Conservation (phyloP, 306 rosid species). For the Castanopsis chinensis region DNA sequence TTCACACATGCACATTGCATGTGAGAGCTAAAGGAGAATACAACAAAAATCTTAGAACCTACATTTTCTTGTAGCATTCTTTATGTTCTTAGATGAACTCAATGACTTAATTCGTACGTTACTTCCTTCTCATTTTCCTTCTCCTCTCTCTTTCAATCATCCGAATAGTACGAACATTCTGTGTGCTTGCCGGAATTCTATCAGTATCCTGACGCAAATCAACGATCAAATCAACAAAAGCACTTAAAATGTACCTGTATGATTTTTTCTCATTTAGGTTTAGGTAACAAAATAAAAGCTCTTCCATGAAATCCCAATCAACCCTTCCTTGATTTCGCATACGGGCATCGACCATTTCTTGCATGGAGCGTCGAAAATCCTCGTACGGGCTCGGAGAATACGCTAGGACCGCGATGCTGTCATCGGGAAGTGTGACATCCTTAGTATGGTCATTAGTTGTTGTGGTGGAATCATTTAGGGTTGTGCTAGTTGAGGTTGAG, state of each 20-base stretch:
- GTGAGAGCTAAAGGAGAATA: constrained; percentile 28
- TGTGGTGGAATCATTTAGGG: constrained; percentile 9
- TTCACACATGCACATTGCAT: constrained; percentile 26
- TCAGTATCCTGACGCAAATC: constrained; percentile 36
- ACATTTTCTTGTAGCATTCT: not conserved
- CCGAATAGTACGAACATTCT: constrained; percentile 35
- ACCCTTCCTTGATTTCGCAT: constrained; percentile 33
- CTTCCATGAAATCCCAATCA: constrained; percentile 87
- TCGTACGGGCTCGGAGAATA: constrained; percentile 50
- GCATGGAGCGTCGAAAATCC: constrained; percentile 67
- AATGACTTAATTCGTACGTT: constrained; percentile 23
- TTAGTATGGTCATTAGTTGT: not conserved
- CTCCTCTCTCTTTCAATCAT: constrained; percentile 9
- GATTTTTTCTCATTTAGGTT: constrained; percentile 65
- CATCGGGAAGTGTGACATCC: constrained; percentile 29
- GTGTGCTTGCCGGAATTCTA: constrained; percentile 12
- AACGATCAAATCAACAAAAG: constrained; percentile 60
- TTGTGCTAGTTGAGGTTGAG: not conserved
- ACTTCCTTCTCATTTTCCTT: constrained; percentile 15
- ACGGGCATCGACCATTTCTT: constrained; percentile 50
- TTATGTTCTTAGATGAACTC: not conserved
- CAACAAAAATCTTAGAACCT: not conserved
- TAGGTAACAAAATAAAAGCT: constrained; percentile 58
- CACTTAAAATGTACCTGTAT: constrained; percentile 56
- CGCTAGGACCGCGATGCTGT: constrained; percentile 56